Conservation (phyloP, 164 flowering plant species). For the Stephania yunnanensis region DNA sequence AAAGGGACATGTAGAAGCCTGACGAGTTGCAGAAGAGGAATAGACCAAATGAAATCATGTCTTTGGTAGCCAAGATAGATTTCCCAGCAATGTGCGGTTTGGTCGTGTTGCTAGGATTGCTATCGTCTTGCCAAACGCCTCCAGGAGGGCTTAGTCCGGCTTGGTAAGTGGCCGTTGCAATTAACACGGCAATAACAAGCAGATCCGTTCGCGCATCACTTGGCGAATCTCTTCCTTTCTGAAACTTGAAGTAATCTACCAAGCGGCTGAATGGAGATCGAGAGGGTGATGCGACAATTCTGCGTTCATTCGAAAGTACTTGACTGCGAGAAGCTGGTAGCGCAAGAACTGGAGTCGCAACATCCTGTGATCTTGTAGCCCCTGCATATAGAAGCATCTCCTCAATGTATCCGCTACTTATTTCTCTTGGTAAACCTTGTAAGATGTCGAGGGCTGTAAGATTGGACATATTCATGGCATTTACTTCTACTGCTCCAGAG, state of each 20-base stretch:
- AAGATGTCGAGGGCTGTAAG: constrained; percentile 35
- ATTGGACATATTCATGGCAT: constrained; percentile 23
- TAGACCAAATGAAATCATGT: not conserved
- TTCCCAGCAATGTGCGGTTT: constrained; percentile 6
- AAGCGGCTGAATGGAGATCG: constrained; percentile 6
- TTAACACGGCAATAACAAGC: constrained; percentile 11
- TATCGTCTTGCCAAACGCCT: constrained; percentile 10
- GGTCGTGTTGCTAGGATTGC: not conserved
- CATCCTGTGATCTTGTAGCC: constrained; percentile 21
- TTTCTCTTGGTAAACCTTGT: constrained; percentile 25
- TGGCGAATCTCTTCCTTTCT: constrained; percentile 12
- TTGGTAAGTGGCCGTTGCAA: constrained; percentile 13
- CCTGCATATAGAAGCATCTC: constrained; percentile 24
- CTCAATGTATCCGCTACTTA: constrained; percentile 24
- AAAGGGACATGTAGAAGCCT: constrained; percentile 10
- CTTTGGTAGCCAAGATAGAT: constrained; percentile 1
- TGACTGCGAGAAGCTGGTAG: not conserved
- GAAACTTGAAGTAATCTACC: constrained; percentile 13
- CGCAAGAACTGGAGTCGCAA: not conserved
- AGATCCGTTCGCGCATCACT: constrained; percentile 4
- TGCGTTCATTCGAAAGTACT: not conserved
- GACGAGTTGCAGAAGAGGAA: constrained; percentile 10
- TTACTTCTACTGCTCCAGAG: constrained; percentile 14
- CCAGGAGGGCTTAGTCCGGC: constrained; percentile 17
- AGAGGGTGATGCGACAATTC: not conserved